Conservation (phyloP, 2,329 filamentous ascomycete genomes). For the Dendryphion nanum region DNA sequence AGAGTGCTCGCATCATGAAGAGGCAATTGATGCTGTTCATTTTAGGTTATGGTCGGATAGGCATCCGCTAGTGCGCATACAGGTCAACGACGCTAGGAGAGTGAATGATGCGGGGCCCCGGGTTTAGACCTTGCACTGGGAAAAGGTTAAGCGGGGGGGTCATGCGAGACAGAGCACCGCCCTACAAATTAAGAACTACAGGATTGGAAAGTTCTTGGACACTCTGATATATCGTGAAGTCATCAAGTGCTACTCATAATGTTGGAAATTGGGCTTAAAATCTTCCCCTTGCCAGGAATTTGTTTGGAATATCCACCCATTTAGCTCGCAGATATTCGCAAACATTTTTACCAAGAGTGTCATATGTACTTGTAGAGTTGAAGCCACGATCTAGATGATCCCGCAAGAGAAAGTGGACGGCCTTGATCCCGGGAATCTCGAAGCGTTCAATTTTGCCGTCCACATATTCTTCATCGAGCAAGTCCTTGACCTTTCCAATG, state of each 20-base stretch:
- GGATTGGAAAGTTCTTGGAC: neutral
- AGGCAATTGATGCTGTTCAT: constrained; percentile 1
- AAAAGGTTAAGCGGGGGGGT: constrained; percentile 7
- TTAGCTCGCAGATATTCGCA: constrained; percentile 45
- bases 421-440: constrained; percentile 33
- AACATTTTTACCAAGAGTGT: constrained; percentile 46
- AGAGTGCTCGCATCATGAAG: constrained; percentile 2
- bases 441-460: constrained; percentile 28
- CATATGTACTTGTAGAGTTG: constrained; percentile 41
- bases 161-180: neutral
- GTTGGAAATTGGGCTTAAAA: constrained; percentile 4
- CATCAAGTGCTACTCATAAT: too few species aligned
- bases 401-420: constrained; percentile 44
- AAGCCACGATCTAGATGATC: constrained; percentile 47
- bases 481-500: constrained; percentile 17
- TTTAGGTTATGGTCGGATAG: constrained; percentile 1
- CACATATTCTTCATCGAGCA: constrained; percentile 17
- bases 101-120: constrained; percentile 6
- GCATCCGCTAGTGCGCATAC: constrained; percentile 2
- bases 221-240: neutral
- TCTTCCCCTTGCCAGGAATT: constrained; percentile 41
- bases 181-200: neutral
- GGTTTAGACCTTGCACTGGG: constrained; percentile 5
- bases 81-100: constrained; percentile 4
- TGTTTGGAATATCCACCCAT: constrained; percentile 43